Base-by-base conservation (phyloP, 805 yeast species). In the Lipomyces sp. region DNA sequence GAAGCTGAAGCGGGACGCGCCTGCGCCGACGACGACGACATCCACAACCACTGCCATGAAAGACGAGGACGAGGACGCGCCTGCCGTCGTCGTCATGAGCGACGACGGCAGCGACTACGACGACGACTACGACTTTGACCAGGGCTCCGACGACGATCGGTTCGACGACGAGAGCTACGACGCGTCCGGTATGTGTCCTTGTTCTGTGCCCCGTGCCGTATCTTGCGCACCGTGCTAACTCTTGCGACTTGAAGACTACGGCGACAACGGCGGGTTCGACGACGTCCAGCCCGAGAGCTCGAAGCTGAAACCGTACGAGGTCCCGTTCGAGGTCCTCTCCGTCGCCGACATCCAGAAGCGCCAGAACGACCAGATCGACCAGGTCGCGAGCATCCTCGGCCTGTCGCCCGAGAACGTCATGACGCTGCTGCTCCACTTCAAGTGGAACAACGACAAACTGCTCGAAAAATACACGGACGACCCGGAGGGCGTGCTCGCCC, bases 401-500 rank as follows among this genome's bases (percentile, higher is more conserved):
- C 47, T 77, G 1, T 66, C 73, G 3, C 49, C 50, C 8, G 73
- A 70, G 29, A 70, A 70, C 19, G 70, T 80, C 16, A 63, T 75
- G 10, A 64, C 75, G 2, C 60, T 83, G 35, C 64, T 81, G 43
- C 72, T 76, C 32, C 64, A 70, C 40, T 80, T 69, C 64, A 70
- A 73, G 19, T 83, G 86, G 86, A 81, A 81, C 59, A 75, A 75
- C 33, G 83, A 81, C 49, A 69, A 71, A 47, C 62, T 82, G 43
- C 63, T 82, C 53, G 87, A 83, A 47, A 72, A 69, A 31, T 81
- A 75, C 65, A 73, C 81, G 48, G 77, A 73, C 19, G 69, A 72
- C 32, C 69, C 74, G 34, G 68, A 64, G 11, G 61, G 61, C 2
- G 65, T 78, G 6, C 57, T 68, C 11, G 41, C 52, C 1, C 64